Base-by-base conservation (phyloP, 768 basidiomycete genomes). In the Lactarius vividus region DNA sequence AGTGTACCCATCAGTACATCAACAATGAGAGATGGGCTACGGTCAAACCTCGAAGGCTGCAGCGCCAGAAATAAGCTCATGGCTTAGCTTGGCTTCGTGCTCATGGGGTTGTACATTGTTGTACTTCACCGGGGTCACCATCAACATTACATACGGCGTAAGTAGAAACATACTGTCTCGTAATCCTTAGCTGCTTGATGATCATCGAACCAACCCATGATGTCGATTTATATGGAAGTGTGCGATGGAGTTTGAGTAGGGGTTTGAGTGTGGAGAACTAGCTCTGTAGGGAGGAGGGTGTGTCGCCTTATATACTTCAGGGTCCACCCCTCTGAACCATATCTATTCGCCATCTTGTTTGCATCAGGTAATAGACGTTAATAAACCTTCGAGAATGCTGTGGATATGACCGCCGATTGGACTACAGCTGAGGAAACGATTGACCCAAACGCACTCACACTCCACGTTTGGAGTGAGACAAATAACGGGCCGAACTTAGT, bases 11-110 rank as follows among this genome's bases (percentile, higher is more conserved):
- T 16, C 53, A n/a, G 28, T 16, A 37, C 28, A 35, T 61, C 13
- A 42, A 18, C 42, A 49, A 59, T 4, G 29, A 4, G 33, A 23
- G 16, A 20, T 28, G n/a, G 0, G 29, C 39, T 4, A 20, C 23
- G 37, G 49, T 11, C 39, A 18, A 55, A 66, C 88, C 86, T 85
- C 86, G 75, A 80, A 90, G 33, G 85, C 75, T 7, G 88, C 88
- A 54, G 89, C 89, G 49, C 77, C 87, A 56, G 86, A 85, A 67
- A 91, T 80, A 52, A 89, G 73, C 76, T 91, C 85, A 74, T 91
- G 88, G 10, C 85, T 83, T 61, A 88, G 75, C 63, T 75, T 61
- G 1, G 87, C 83, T 76, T 86, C 76, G 78, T 88, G 87, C 59
- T 63, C 56, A 8, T 35, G 63, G 8, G 10, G 29, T 29, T 29